Percentiles rank a stretch among this genome's conserved stretches.
These are phyloP conservation scores for Coniochaeta hoffmannii DNA, from an alignment of 2,329 filamentous ascomycete genomes.

Conservation along the genomic window DNA sequence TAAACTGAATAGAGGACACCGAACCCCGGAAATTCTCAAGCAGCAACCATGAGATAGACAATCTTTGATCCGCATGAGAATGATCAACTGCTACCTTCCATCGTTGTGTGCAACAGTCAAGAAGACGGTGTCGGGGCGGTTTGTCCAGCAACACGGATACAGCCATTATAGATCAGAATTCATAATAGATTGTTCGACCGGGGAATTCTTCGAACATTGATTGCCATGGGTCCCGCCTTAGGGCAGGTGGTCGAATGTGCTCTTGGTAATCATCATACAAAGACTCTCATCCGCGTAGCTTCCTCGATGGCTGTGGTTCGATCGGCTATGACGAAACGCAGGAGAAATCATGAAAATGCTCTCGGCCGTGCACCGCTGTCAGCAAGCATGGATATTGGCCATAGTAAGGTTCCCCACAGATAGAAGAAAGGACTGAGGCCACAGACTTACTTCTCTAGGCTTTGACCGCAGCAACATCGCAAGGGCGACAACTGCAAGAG, in stretches of 20 bases:
- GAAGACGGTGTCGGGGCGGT: no score
- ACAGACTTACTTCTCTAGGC: background rate
- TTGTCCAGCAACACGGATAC: background rate
- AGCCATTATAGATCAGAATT: background rate
- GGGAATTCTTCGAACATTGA: background rate
- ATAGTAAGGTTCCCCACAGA: background rate
- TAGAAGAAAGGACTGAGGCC: background rate
- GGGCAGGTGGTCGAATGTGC: no score
- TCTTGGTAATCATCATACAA: no score
- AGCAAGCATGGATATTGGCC: background rate
- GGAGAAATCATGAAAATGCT: background rate
- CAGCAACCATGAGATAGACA: background rate
- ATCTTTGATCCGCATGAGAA: no score
- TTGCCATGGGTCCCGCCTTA: background rate
- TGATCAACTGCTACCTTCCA: no score
- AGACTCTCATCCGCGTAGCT: no score
- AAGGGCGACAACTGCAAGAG: background rate
- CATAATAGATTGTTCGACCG: background rate
- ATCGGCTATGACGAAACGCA: background rate
- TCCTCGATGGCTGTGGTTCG: background rate
- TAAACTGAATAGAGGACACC: background rate
- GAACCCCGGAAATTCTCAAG: background rate
- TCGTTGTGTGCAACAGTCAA: no score
- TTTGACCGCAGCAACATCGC: background rate
- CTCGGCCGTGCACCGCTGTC: no score